Evolutionary conservation across 1,284 basidiomycete genomes (phyloP).

Genomic region (Mycocalia duriaeana): DNA sequence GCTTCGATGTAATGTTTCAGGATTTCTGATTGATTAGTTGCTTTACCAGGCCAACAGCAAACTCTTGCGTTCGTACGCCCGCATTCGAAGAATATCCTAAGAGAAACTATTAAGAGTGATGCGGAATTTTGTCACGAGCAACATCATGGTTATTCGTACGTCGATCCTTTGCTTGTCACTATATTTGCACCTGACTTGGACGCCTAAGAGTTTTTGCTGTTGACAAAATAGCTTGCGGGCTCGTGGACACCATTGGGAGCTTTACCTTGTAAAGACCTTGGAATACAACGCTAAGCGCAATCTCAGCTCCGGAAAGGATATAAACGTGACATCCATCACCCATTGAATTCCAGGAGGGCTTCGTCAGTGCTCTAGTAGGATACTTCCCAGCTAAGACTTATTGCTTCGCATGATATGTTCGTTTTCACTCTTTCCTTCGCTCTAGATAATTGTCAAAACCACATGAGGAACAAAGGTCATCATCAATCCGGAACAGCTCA

Average conservation of each 20-base stretch:
- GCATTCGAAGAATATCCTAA: conserved; percentile 64
- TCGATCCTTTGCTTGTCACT: background rate
- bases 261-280: conserved; percentile 76
- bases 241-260: conserved; percentile 79
- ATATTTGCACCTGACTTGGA: conserved; percentile 1
- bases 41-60: conserved; percentile 50
- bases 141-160: conserved; percentile 80
- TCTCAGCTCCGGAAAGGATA: conserved; percentile 58
- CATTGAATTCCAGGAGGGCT: conserved; percentile 65
- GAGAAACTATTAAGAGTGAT: conserved; percentile 63
- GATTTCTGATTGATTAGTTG: background rate
- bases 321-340: conserved; percentile 72
- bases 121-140: conserved; percentile 64
- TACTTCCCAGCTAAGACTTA: conserved; percentile 58
- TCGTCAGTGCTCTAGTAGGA: conserved; percentile 59
- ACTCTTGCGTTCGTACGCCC: conserved; percentile 62
- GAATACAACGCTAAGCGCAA: conserved; percentile 77
- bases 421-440: conserved; percentile 22
- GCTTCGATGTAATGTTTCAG: background rate
- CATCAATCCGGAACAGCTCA: conserved; percentile 32
- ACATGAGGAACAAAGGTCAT: conserved; percentile 30
- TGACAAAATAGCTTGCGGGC: conserved; percentile 67
- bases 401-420: background rate
- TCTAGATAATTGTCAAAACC: conserved; percentile 48
- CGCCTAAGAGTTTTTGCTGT: conserved; percentile 55